These are phyloP conservation scores for Helminthosporium solani DNA, from an alignment of 2,329 filamentous ascomycete genomes.

Conservation along the genomic window DNA sequence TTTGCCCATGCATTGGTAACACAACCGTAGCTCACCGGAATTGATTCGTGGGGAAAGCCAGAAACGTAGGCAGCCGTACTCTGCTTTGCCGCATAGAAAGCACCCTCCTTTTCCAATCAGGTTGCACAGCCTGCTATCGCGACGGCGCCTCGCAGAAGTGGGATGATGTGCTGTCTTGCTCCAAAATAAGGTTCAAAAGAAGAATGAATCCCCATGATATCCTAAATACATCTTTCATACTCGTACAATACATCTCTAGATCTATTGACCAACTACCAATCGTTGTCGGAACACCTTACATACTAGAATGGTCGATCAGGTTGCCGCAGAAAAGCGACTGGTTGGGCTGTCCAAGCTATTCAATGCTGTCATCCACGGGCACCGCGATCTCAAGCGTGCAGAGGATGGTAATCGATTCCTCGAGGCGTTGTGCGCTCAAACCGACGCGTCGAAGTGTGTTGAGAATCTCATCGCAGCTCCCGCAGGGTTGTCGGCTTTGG, in stretches of 20 bases:
- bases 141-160: slow-evolving; percentile 7
- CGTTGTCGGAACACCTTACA: not conserved
- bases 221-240: not conserved
- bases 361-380: slow-evolving; percentile 42
- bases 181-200: not conserved
- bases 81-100: slow-evolving; percentile 15
- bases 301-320: slow-evolving; percentile 21
- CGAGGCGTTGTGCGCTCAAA: slow-evolving; percentile 50
- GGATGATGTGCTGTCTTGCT: slow-evolving; percentile 6
- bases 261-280: not conserved
- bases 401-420: slow-evolving; percentile 50
- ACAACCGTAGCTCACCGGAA: slow-evolving; percentile 16
- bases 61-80: slow-evolving; percentile 17
- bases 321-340: slow-evolving; percentile 24
- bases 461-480: slow-evolving; percentile 32
- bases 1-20: slow-evolving; percentile 20
- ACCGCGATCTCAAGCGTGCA: slow-evolving; percentile 40
- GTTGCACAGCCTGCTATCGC: slow-evolving; percentile 20
- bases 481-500: slow-evolving; percentile 37
- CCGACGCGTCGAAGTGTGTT: slow-evolving; percentile 44
- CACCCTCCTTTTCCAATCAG: slow-evolving; percentile 25
- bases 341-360: slow-evolving; percentile 44
- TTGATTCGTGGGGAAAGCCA: slow-evolving; percentile 14
- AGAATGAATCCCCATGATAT: not conserved
- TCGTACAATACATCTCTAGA: not conserved